Percentiles rank a stretch among this genome's conserved stretches.
Evolutionary conservation across 2,329 filamentous ascomycete genomes (phyloP).

Genomic region (Bipolaris bicolor): DNA sequence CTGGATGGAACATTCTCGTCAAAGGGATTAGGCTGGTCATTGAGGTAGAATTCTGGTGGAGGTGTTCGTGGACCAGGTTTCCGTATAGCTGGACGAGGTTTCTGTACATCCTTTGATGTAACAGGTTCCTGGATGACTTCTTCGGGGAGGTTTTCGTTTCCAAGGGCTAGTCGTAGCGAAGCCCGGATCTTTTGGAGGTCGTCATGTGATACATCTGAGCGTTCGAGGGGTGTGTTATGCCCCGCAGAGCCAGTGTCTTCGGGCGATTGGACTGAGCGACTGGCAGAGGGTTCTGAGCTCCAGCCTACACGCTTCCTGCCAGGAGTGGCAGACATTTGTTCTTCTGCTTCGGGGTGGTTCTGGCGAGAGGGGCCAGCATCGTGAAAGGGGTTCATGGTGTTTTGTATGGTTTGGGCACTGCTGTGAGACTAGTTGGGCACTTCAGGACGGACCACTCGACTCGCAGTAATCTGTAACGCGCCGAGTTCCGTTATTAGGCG

Average conservation of each 20-base stretch:
- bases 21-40: constrained; percentile 45
- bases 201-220: constrained; percentile 44
- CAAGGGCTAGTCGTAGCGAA: constrained; percentile 45
- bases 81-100: constrained; percentile 48
- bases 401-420: constrained; percentile 24
- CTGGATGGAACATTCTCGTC: constrained; percentile 27
- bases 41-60: constrained; percentile 42
- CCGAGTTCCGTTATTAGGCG: constrained; percentile 21
- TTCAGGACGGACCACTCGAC: constrained; percentile 8
- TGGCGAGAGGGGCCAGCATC: constrained; percentile 24
- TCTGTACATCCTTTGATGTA: constrained; percentile 34
- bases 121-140: constrained; percentile 20
- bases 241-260: constrained; percentile 37
- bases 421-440: constrained; percentile 12
- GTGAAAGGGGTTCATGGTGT: constrained; percentile 38
- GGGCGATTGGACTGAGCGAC: constrained; percentile 25
- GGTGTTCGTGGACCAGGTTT: constrained; percentile 38
- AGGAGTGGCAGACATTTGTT: constrained; percentile 36
- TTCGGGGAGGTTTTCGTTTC: constrained; percentile 34
- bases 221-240: constrained; percentile 37
- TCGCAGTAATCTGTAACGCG: constrained; percentile 22
- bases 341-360: constrained; percentile 27
- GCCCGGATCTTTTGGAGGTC: constrained; percentile 42
- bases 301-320: constrained; percentile 47
- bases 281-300: constrained; percentile 28